phyloP scores from a whole-genome alignment of 441 rosid species.

The Breynia disticha region DNA sequence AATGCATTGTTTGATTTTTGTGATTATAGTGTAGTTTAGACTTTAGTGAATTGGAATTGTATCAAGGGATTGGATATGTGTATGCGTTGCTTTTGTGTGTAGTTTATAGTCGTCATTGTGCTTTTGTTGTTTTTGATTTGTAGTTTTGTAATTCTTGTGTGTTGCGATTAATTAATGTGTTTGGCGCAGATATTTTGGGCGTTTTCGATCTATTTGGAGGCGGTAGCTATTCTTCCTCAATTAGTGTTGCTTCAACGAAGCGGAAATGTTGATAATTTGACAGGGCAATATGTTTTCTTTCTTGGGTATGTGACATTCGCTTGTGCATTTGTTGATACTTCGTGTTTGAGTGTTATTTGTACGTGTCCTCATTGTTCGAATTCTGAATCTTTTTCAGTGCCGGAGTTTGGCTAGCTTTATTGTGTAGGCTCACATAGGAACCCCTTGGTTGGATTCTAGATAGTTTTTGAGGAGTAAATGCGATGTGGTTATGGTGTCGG shows the following conservation, averaged over 20 bases:
- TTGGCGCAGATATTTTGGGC: slow-evolving; percentile 71
- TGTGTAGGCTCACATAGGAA: too few species aligned
- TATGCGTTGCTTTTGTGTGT: too few species aligned
- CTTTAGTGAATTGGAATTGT: too few species aligned
- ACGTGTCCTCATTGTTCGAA: too few species aligned
- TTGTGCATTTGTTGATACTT: background rate
- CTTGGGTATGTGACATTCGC: slow-evolving; percentile 58
- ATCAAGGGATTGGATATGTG: too few species aligned
- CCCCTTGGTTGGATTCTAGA: too few species aligned
- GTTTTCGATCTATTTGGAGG: slow-evolving; percentile 89
- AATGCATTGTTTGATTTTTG: too few species aligned
- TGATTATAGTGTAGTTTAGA: too few species aligned
- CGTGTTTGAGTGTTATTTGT: too few species aligned
- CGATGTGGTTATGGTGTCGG: too few species aligned
- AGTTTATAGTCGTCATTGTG: background rate
- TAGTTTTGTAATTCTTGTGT: slow-evolving; percentile 1
- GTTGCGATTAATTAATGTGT: slow-evolving; percentile 7
- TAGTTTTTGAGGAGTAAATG: too few species aligned
- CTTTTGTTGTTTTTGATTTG: background rate
- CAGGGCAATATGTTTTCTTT: slow-evolving; percentile 92
- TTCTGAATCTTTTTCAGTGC: background rate
- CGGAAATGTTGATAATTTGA: slow-evolving; percentile 91
- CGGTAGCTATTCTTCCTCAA: slow-evolving; percentile 94
- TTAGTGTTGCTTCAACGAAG: slow-evolving; percentile 81
- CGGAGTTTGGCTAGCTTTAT: too few species aligned